Conservation (phyloP, 768 basidiomycete genomes). For the Fomitopsis pulvina region DNA sequence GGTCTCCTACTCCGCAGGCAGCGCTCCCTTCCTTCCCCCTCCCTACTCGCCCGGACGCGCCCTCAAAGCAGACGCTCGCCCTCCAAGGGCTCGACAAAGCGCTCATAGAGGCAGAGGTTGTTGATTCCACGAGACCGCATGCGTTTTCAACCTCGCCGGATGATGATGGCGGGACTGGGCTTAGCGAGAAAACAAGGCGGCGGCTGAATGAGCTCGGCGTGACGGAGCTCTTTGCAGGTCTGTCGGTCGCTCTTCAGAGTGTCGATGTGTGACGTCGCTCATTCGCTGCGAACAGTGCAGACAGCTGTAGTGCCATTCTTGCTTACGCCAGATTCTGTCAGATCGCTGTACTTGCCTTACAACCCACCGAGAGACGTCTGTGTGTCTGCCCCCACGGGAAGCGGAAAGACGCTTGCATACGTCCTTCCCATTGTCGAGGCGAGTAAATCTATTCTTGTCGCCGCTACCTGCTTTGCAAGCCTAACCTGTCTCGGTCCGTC, state of each 20-base stretch:
- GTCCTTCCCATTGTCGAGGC: constrained; percentile 90
- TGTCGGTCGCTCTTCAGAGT: constrained; percentile 15
- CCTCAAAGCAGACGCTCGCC: constrained; percentile 63
- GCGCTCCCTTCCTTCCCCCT: constrained; percentile 64
- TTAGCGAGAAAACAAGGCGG: constrained; percentile 54
- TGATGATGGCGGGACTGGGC: constrained; percentile 37
- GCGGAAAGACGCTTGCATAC: constrained; percentile 97
- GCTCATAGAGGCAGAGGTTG: constrained; percentile 59
- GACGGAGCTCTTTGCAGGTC: constrained; percentile 85
- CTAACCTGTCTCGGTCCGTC: no score
- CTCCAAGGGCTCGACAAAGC: constrained; percentile 76
- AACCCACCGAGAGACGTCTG: constrained; percentile 74
- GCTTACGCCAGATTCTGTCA: constrained; percentile 35
- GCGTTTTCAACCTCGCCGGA: constrained; percentile 36
- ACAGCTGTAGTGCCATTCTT: constrained; percentile 81
- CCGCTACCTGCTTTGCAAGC: no score
- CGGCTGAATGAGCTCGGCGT: constrained; percentile 74
- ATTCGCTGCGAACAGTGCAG: constrained; percentile 55
- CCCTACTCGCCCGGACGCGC: constrained; percentile 58
- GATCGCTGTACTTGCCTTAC: constrained; percentile 59
- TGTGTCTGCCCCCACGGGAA: constrained; percentile 95
- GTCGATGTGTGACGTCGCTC: neutral
- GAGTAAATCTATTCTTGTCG: constrained; percentile 3
- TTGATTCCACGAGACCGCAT: constrained; percentile 45
- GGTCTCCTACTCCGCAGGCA: constrained; percentile 24